Conservation (phyloP, 73 alveolate genomes). For the Paramecium tetraurelia region DNA sequence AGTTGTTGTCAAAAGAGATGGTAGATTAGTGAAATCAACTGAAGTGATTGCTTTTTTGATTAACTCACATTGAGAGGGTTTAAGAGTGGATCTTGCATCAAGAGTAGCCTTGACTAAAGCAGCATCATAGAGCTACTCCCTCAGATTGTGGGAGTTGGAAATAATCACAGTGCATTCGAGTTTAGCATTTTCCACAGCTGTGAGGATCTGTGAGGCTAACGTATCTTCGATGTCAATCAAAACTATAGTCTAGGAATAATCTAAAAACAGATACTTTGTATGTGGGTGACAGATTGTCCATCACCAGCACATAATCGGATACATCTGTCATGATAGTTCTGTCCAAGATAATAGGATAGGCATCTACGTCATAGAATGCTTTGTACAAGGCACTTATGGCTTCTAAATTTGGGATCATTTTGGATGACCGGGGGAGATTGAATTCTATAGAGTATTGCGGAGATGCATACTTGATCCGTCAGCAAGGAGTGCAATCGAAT, state of each 20-base stretch:
- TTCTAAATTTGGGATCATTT: constrained; percentile 71
- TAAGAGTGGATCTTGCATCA: neutral
- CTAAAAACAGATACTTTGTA: constrained; percentile 55
- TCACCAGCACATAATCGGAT: constrained; percentile 55
- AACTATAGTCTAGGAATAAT: constrained; percentile 37
- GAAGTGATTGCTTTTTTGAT: neutral
- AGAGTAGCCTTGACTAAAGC: neutral
- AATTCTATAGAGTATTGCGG: neutral
- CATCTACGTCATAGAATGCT: constrained; percentile 68
- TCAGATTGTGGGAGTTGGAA: neutral
- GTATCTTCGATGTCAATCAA: constrained; percentile 24
- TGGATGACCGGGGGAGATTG: constrained; percentile 54
- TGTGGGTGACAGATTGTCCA: constrained; percentile 62
- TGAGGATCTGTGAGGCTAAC: neutral
- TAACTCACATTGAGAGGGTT: neutral
- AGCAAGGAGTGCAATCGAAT: constrained; percentile 63
- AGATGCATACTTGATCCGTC: constrained; percentile 59
- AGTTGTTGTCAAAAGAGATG: neutral
- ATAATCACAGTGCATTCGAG: neutral
- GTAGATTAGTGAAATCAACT: neutral
- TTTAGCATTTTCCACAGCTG: neutral
- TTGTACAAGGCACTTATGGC: constrained; percentile 65
- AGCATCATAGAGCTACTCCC: neutral
- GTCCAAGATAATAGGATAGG: constrained; percentile 75
- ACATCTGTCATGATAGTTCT: constrained; percentile 50